Base-by-base conservation (phyloP, 352 stramenopile genomes). In the Phytophthora hibernalis region DNA sequence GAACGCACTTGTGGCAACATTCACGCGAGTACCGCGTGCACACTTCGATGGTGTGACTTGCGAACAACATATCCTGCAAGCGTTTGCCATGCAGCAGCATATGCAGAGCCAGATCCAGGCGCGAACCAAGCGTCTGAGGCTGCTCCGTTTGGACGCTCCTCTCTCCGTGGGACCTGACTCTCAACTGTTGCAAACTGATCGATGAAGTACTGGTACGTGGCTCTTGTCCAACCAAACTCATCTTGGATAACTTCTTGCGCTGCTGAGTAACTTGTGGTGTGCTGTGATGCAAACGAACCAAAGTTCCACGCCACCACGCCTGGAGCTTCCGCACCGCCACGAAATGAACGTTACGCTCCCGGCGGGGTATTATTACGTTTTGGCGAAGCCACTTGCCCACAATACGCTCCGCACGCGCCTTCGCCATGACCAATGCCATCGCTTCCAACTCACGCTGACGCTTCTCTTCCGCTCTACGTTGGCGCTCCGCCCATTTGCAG, bases 31-130 rank as follows among this genome's bases (percentile, higher is more conserved):
- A 93, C 16, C 85, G 81, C 31, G 96, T 99, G 38, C 88, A 97
- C 22, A 91, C 83, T 65, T 99, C 90, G 26, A 99, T 89, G 10
- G 81, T 97, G 55, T 94, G 91, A 31, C 95, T 90, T 10, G 96
- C 94, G 44, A 95, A 93, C 47, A 98, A 81, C 61, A 99, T 92
- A 50, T 99, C 92, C 21, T 91, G 82, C 12, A 99, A 79, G n/a
- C 91, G 81, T 54, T 89, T 92, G 28, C 83, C 85, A 49, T 93
- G 82, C 12, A 92, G 51, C 2, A 93, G 74, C 72, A 92, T 72
- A 54, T 92, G 83, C 16, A 93, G 54, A 24, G 85, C 85, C 78
- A 87, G 83, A 57, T 93, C 85, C 26, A 93, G 44, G 11, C 85
- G 75, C 20, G 74, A 59, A 11, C 83, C 80, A 0, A 93, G 65